These are phyloP conservation scores for Pichia thaimueangensis DNA, from an alignment of 805 yeast genomes.

Conservation along the genomic window DNA sequence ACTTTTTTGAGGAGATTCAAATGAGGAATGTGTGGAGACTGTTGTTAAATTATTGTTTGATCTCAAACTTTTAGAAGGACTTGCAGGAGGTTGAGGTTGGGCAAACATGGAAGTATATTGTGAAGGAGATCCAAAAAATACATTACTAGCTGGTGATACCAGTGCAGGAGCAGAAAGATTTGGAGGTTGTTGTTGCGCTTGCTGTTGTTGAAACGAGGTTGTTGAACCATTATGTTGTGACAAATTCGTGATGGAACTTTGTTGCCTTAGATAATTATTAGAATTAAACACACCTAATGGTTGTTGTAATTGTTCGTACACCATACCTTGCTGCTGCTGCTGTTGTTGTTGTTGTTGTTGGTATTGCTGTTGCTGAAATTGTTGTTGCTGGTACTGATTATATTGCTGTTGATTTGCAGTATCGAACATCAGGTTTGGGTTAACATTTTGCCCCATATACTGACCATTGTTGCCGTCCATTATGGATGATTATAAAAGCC, in stretches of 20 bases:
- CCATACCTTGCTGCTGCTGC: conserved; percentile 20
- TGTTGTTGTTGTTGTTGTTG: conserved; percentile 30
- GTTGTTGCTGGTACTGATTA: conserved; percentile 18
- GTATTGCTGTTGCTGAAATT: conserved; percentile 26
- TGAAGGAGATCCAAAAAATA: conserved; percentile 17
- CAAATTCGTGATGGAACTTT: conserved; percentile 19
- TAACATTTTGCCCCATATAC: background rate
- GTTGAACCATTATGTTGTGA: conserved; percentile 11
- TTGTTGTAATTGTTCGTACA: conserved; percentile 13
- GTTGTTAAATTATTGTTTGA: conserved; percentile 27
- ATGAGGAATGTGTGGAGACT: conserved; percentile 26
- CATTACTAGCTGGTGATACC: conserved; percentile 4
- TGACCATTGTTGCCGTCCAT: background rate
- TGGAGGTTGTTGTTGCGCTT: no score
- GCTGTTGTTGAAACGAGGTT: no score
- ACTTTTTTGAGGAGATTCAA: conserved; percentile 23
- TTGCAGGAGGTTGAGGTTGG: conserved; percentile 30
- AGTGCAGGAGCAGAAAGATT: conserved; percentile 7
- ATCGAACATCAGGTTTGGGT: background rate
- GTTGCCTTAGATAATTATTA: conserved; percentile 19
- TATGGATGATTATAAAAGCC: background rate
- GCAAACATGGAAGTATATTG: conserved; percentile 18
- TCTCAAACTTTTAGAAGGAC: conserved; percentile 31
- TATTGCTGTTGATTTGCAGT: conserved; percentile 17
- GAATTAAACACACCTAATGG: conserved; percentile 15